Conservation (phyloP, 345 rosid genomes). For the Arabis alpina region DNA sequence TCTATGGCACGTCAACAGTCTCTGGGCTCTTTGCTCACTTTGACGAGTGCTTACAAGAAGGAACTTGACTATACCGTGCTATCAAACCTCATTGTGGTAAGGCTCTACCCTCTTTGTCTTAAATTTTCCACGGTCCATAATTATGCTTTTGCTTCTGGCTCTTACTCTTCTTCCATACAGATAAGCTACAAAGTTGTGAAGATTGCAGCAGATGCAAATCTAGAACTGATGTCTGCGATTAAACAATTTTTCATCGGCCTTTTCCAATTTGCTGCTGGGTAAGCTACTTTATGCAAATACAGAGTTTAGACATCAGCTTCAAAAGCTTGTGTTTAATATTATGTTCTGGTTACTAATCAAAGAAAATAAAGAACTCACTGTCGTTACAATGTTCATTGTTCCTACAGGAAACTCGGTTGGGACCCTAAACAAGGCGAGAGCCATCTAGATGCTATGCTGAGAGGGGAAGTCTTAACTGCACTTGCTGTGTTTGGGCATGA, state of each 20-base stretch:
- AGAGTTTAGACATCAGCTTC: slow-evolving; percentile 10
- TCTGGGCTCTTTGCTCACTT: slow-evolving; percentile 75
- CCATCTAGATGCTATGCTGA: slow-evolving; percentile 88
- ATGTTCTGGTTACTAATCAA: background rate
- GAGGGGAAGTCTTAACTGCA: slow-evolving; percentile 89
- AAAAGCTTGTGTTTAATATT: background rate
- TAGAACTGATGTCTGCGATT: slow-evolving; percentile 56
- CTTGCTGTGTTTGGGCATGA: slow-evolving; percentile 77
- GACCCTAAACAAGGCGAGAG: slow-evolving; percentile 87
- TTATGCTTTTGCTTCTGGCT: slow-evolving; percentile 33
- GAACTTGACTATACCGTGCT: slow-evolving; percentile 82
- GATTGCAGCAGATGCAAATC: slow-evolving; percentile 79
- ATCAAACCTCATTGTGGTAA: slow-evolving; percentile 81
- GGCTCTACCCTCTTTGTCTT: slow-evolving; percentile 33
- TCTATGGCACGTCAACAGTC: slow-evolving; percentile 89
- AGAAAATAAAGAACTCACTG: background rate
- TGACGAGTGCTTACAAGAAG: slow-evolving; percentile 77
- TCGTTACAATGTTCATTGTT: slow-evolving; percentile 18
- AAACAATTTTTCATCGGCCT: slow-evolving; percentile 65
- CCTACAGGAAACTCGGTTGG: slow-evolving; percentile 86
- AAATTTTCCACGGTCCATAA: slow-evolving; percentile 6
- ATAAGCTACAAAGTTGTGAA: slow-evolving; percentile 70
- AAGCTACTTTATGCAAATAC: slow-evolving; percentile 45
- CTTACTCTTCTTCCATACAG: slow-evolving; percentile 49
- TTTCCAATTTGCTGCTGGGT: slow-evolving; percentile 74